Conservation (phyloP, 1,284 basidiomycete genomes). For the Moniliophthora roreri region DNA sequence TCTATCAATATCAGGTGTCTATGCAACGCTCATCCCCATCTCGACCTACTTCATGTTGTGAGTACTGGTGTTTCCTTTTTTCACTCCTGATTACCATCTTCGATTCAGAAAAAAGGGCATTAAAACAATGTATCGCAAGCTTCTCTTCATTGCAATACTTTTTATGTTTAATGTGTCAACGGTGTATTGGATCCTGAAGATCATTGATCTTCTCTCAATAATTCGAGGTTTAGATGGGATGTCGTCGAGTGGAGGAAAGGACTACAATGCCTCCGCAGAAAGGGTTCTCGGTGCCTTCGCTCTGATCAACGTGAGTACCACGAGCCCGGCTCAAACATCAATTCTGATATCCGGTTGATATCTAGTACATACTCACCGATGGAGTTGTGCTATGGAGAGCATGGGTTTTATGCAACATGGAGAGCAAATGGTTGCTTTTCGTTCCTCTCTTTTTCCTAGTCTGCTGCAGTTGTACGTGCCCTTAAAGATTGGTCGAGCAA, state of each 20-base stretch:
- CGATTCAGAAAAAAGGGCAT: slow-evolving; percentile 9
- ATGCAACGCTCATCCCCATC: slow-evolving; percentile 9
- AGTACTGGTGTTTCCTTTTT: not conserved
- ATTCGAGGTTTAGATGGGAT: slow-evolving; percentile 4
- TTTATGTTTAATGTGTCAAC: slow-evolving; percentile 19
- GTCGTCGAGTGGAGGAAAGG: no score
- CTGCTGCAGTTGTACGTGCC: slow-evolving; percentile 12
- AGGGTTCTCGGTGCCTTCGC: slow-evolving; percentile 17
- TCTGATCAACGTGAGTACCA: slow-evolving; percentile 19
- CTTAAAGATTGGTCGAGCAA: not conserved
- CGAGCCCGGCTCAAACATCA: not conserved
- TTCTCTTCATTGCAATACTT: slow-evolving; percentile 9
- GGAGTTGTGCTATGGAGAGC: slow-evolving; percentile 25
- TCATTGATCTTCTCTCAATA: slow-evolving; percentile 15
- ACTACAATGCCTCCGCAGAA: no score
- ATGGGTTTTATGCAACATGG: slow-evolving; percentile 20
- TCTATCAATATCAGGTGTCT: slow-evolving; percentile 7
- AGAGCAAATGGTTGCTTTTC: slow-evolving; percentile 17
- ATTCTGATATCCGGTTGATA: not conserved
- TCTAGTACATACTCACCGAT: slow-evolving; percentile 23
- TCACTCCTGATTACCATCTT: not conserved
- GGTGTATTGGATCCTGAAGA: slow-evolving; percentile 17
- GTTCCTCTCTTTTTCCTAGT: slow-evolving; percentile 17
- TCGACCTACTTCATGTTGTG: slow-evolving; percentile 9
- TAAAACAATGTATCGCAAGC: slow-evolving; percentile 2